Base-by-base conservation (phyloP, 805 yeast species). In the Metschnikowia dekortorum region DNA sequence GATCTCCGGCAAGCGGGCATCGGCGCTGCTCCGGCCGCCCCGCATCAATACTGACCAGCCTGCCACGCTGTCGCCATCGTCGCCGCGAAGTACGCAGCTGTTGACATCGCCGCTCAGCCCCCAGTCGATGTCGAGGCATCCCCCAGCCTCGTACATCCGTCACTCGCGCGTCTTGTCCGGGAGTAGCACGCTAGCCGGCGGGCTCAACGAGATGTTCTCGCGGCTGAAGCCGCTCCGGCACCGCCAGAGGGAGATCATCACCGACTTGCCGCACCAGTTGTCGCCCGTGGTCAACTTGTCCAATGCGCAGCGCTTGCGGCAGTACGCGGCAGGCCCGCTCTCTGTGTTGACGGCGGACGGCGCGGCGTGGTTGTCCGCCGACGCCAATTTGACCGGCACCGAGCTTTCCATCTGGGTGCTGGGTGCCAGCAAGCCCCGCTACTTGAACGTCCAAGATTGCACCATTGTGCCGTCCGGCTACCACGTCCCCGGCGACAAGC, bases 201-300 rank as follows among this genome's bases (percentile, higher is more conserved):
- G 53, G 14, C 47, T 51, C 41, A 48, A 50, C 35, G 51, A 39
- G 31, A 49, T 49, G 51, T 46, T 53, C 35, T 40, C 47, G 46
- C 58, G 59, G 44, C 58, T 50, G 58, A 58, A 52, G 48, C 22
- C 54, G 45, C 53, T 55, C 33, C 57, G 53, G 46, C 44, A 50
- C 47, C 57, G 57, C 13, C 57, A 47, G 43, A 52, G 49, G 13
- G 29, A 47, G 31, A 56, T 64, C 44, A 59, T 59, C 46, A 65
- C 64, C 29, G 60, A 58, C 31, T 60, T 71, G 34, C 87, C 90
- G 0, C 80, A 80, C 13, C 92, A 87, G 61, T 72, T 89, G 61
- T 67, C 81, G 13, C 95, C 96, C 0, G 76, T 87, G 9, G 78
- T 88, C 36, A 83, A 88, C 18, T 73, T 89, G 55, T 72, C 87